Conservation (phyloP, 768 basidiomycete species). For the Boletus pseudo-olivaceus region DNA sequence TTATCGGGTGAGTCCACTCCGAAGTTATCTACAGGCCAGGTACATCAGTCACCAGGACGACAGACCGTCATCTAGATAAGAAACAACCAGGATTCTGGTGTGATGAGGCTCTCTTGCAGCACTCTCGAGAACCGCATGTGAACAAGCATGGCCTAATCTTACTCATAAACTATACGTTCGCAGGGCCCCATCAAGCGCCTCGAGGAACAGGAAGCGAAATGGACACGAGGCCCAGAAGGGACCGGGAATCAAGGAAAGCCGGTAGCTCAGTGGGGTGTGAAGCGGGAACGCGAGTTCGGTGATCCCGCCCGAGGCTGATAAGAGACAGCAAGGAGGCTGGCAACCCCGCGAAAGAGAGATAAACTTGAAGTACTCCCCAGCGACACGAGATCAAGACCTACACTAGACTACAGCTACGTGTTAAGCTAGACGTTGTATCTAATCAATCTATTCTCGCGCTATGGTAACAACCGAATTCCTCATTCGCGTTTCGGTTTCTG, state of each 20-base stretch:
- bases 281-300: neutral
- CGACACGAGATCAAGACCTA: no score
- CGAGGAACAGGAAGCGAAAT: conserved; percentile 23
- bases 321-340: neutral
- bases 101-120: no score
- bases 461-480: no score
- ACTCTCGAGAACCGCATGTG: neutral
- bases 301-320: neutral
- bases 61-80: no score
- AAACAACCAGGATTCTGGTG: no score
- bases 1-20: no score
- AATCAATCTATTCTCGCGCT: neutral
- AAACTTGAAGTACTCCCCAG: no score
- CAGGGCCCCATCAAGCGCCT: neutral
- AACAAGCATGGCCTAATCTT: neutral
- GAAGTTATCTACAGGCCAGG: neutral
- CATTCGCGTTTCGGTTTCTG: no score
- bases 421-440: neutral
- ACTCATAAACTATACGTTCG: neutral
- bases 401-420: no score
- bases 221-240: neutral
- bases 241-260: neutral
- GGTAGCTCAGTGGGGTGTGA: neutral
- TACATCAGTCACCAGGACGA: conserved; percentile 14
- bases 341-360: no score